Conservation (phyloP, 129 eudicot species). For the Chrysanthemum lavandulifolium region DNA sequence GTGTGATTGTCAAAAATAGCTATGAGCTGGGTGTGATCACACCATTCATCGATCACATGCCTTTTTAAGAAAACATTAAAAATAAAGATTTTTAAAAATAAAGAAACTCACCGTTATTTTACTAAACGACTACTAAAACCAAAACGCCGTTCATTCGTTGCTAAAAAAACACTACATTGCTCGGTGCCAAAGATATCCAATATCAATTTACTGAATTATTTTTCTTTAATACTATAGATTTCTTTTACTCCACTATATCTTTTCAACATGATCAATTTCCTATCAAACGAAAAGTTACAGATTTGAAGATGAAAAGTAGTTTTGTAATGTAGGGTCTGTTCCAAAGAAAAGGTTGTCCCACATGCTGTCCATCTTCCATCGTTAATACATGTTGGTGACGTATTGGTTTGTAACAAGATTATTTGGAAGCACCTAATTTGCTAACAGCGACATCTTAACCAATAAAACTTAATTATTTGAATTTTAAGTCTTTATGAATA, state of each 20-base stretch:
- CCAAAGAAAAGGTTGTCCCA: slow-evolving; percentile 8
- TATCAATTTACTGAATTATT: no score
- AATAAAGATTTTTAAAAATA: no score
- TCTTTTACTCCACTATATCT: background rate
- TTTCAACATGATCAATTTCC: background rate
- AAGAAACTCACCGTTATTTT: no score
- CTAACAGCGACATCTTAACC: background rate
- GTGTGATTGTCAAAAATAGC: no score
- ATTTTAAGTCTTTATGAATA: slow-evolving; percentile 25
- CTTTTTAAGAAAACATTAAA: no score
- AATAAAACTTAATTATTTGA: slow-evolving; percentile 7
- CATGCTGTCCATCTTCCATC: slow-evolving; percentile 11
- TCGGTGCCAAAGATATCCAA: no score
- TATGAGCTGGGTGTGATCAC: no score
- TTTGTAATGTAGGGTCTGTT: slow-evolving; percentile 9
- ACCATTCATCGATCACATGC: no score
- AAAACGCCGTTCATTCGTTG: no score
- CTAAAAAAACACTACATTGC: no score
- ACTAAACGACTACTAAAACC: no score
- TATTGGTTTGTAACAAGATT: slow-evolving; percentile 15
- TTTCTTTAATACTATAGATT: background rate
- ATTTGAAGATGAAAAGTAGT: background rate
- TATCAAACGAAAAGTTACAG: background rate
- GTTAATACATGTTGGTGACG: slow-evolving; percentile 13
- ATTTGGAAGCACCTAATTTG: background rate